Conservation (phyloP, 1,284 basidiomycete species). For the Lignosus rhinocerotis region DNA sequence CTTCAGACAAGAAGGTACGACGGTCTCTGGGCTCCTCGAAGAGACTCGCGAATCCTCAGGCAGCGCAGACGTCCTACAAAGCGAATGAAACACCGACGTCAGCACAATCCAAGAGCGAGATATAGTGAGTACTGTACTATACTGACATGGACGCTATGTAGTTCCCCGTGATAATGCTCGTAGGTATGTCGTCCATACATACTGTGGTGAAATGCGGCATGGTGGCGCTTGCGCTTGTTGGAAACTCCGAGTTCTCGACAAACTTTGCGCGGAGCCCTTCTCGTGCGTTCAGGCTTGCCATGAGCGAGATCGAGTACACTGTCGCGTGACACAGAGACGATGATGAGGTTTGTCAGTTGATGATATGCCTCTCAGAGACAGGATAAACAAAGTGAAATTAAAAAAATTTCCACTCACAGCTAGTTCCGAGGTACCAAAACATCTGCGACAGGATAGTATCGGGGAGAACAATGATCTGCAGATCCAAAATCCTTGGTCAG, state of each 20-base stretch:
- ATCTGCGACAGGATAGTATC: neutral
- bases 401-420: neutral
- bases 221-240: neutral
- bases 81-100: neutral
- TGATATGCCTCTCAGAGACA: too few species aligned
- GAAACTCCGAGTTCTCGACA: neutral
- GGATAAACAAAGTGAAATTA: too few species aligned
- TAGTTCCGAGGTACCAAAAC: neutral
- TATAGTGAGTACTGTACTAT: neutral
- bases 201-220: neutral
- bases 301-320: conserved; percentile 1
- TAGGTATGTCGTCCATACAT: neutral
- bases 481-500: too few species aligned
- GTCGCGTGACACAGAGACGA: neutral
- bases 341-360: neutral
- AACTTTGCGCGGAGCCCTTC: neutral
- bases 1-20: too few species aligned
- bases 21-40: too few species aligned
- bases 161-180: neutral
- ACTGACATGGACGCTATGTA: neutral
- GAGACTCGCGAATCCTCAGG: too few species aligned
- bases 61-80: too few species aligned
- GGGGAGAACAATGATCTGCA: neutral
- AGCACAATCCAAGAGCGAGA: neutral
- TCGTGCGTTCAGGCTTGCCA: neutral